Evolutionary conservation across 345 rosid species (phyloP).

Genomic region (Pugionium dolabratum): DNA sequence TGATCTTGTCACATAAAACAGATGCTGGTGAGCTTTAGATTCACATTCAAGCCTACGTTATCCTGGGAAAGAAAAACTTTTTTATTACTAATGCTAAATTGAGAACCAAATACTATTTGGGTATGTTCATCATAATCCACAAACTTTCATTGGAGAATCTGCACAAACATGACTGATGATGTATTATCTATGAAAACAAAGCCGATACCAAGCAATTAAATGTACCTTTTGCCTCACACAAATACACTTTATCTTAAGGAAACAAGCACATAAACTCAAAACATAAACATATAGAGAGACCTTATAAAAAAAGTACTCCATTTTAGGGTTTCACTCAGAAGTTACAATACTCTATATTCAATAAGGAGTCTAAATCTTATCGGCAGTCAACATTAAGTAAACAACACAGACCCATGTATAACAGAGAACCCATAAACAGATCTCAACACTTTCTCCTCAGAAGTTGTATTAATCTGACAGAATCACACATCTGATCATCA

Average conservation of each 20-base stretch:
- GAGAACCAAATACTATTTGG: not conserved
- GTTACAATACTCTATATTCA: slow-evolving; percentile 21
- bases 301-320: slow-evolving; percentile 5
- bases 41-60: not conserved
- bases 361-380: slow-evolving; percentile 24
- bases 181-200: slow-evolving; percentile 1
- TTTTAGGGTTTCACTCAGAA: slow-evolving; percentile 7
- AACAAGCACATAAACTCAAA: not conserved
- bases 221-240: not conserved
- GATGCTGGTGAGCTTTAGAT: not conserved
- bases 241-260: slow-evolving; percentile 3
- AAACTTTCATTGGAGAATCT: not conserved
- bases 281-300: slow-evolving; percentile 10
- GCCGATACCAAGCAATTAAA: not conserved
- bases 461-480: slow-evolving; percentile 25
- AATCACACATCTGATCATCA: slow-evolving; percentile 20
- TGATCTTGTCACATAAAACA: slow-evolving; percentile 6
- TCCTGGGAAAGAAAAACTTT: not conserved
- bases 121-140: slow-evolving; percentile 2
- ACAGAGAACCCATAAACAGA: slow-evolving; percentile 23
- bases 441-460: slow-evolving; percentile 12
- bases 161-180: slow-evolving; percentile 16
- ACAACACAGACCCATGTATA: no score
- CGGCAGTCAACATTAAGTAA: slow-evolving; percentile 17
- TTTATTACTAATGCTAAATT: not conserved